Percentiles rank a stretch among this genome's conserved stretches.
These are phyloP conservation scores for Rosa hybrid DNA, from an alignment of 331 rosid genomes.

Conservation along the genomic window DNA sequence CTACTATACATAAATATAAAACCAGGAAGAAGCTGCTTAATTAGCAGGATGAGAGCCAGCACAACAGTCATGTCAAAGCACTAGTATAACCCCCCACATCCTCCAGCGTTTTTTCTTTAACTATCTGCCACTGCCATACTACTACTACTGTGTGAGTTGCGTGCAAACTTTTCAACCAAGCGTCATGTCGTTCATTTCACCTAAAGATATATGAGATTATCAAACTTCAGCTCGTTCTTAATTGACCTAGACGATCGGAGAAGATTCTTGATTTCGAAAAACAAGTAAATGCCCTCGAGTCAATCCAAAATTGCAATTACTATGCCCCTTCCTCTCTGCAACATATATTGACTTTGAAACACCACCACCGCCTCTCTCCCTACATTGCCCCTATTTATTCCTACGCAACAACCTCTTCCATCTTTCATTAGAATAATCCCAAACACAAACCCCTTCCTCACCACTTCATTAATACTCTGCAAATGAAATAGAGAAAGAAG, in stretches of 20 bases:
- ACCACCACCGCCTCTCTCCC: constrained; percentile 64
- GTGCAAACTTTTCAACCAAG: not conserved
- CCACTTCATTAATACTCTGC: constrained; percentile 20
- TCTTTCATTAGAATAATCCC: constrained; percentile 67
- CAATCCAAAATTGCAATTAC: constrained; percentile 90
- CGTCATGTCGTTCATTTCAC: constrained; percentile 10
- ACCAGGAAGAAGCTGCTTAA: not conserved
- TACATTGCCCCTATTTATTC: constrained; percentile 57
- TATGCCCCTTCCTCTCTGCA: constrained; percentile 15
- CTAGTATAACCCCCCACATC: not conserved
- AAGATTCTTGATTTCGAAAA: constrained; percentile 5
- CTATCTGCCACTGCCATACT: not conserved
- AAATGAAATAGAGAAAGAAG: constrained; percentile 15
- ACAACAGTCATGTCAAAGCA: not conserved
- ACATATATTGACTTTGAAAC: not conserved
- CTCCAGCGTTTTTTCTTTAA: not conserved
- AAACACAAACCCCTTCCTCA: constrained; percentile 10
- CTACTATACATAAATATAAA: not conserved
- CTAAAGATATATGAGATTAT: not conserved
- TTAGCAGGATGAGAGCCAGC: not conserved
- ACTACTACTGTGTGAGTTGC: not conserved
- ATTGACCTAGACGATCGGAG: constrained; percentile 1
- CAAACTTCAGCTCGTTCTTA: not conserved
- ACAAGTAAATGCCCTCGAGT: constrained; percentile 88
- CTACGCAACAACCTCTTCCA: constrained; percentile 71